These are phyloP conservation scores for Geotrichum restrictum DNA, from an alignment of 1,139 yeast genomes.

Conservation along the genomic window DNA sequence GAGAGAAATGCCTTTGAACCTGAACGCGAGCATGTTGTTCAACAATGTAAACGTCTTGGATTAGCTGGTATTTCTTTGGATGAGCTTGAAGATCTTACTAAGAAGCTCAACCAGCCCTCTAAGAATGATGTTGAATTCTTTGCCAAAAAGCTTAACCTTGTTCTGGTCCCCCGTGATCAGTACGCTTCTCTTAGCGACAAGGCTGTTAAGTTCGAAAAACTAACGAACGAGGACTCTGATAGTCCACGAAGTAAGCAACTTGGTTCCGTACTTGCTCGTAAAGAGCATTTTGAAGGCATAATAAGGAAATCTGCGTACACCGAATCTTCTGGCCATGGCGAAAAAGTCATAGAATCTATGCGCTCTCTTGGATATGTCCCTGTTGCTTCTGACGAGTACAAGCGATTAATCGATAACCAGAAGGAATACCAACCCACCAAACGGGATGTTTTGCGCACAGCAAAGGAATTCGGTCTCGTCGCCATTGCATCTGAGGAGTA, in stretches of 20 bases:
- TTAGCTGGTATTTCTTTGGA: constrained; percentile 27
- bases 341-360: constrained; percentile 35
- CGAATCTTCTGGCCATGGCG: constrained; percentile 29
- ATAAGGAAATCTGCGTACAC: constrained; percentile 25
- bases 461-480: constrained; percentile 41
- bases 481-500: constrained; percentile 41
- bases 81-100: constrained; percentile 28
- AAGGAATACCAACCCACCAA: constrained; percentile 38
- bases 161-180: constrained; percentile 48
- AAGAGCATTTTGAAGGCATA: constrained; percentile 38
- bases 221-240: constrained; percentile 9
- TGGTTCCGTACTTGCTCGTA: constrained; percentile 37
- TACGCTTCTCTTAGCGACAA: constrained; percentile 31
- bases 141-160: constrained; percentile 49
- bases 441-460: constrained; percentile 40
- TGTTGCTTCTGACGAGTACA: constrained; percentile 39
- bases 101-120: constrained; percentile 25
- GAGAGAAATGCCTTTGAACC: constrained; percentile 32
- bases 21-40: constrained; percentile 28
- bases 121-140: constrained; percentile 44
- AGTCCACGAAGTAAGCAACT: constrained; percentile 23
- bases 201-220: constrained; percentile 13
- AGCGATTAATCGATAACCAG: constrained; percentile 36
- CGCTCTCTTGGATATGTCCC: constrained; percentile 39
- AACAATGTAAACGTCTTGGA: constrained; percentile 35